phyloP scores from a whole-genome alignment of 306 rosid genomes.

The Bauhinia variegata region DNA sequence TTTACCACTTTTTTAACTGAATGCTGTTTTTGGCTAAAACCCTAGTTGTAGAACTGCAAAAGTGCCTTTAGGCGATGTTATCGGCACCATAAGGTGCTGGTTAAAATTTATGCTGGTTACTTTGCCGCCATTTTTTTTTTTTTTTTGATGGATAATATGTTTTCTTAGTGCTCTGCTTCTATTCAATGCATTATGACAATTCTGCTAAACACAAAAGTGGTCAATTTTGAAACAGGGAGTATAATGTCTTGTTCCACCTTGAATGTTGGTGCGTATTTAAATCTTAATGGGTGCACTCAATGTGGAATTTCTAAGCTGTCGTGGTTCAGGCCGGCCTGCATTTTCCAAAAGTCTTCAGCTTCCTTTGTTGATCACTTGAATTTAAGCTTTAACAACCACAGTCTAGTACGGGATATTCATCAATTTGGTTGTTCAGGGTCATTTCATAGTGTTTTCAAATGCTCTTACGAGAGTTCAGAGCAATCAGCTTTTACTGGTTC shows the following conservation, averaged over 20 bases:
- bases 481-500: slow-evolving; percentile 35
- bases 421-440: slow-evolving; percentile 18
- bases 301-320: slow-evolving; percentile 32
- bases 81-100: background rate
- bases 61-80: background rate
- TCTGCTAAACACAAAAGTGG: slow-evolving; percentile 8
- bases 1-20: slow-evolving; percentile 9
- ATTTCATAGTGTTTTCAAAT: slow-evolving; percentile 16
- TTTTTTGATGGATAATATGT: too few relatives aligned
- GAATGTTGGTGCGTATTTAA: slow-evolving; percentile 43
- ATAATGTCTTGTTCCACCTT: slow-evolving; percentile 53
- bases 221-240: slow-evolving; percentile 15
- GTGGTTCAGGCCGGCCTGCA: slow-evolving; percentile 15
- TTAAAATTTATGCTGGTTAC: too few relatives aligned
- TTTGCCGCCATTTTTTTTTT: too few relatives aligned
- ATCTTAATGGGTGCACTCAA: slow-evolving; percentile 28
- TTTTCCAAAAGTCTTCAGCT: slow-evolving; percentile 34
- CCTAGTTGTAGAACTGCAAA: background rate
- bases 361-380: slow-evolving; percentile 19
- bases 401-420: background rate
- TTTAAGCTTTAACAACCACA: slow-evolving; percentile 22
- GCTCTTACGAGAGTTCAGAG: slow-evolving; percentile 34
- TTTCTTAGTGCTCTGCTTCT: background rate
- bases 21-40: background rate
- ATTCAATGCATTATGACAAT: background rate